Conservation (phyloP, 1,284 basidiomycete genomes). For the Takashimella koratensis region DNA sequence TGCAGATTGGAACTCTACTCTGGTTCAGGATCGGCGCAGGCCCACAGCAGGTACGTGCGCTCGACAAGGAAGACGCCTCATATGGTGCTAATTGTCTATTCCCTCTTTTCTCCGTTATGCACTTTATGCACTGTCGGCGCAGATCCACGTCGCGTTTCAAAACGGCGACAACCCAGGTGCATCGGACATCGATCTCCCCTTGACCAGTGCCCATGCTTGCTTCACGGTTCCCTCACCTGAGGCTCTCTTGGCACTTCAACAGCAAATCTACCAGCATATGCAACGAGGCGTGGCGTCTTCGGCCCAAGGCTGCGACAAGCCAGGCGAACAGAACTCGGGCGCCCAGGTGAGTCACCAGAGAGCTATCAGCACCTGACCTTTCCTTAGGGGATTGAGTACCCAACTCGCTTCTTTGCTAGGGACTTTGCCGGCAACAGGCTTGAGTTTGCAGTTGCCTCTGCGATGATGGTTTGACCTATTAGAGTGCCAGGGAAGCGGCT, state of each 20-base stretch:
- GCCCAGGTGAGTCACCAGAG: conserved; percentile 31
- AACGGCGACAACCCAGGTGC: conserved; percentile 1
- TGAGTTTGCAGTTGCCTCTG: conserved; percentile 28
- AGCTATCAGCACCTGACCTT: no score
- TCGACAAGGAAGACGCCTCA: no score
- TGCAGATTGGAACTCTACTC: conserved; percentile 30
- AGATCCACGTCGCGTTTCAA: conserved; percentile 41
- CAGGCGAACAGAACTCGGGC: conserved; percentile 40
- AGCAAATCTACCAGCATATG: conserved; percentile 34
- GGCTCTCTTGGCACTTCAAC: conserved; percentile 36
- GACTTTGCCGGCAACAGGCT: conserved; percentile 46
- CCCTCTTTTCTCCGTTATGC: no score
- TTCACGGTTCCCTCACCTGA: conserved; percentile 30
- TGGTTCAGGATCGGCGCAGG: conserved; percentile 42
- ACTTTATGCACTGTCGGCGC: background rate
- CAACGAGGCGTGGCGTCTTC: conserved; percentile 19
- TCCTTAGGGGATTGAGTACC: conserved; percentile 45
- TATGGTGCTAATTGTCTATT: no score
- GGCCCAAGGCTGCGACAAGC: conserved; percentile 34
- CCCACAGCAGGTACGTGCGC: conserved; percentile 36
- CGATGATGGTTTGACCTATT: background rate
- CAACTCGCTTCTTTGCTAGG: conserved; percentile 42
- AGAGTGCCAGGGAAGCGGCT: no score
- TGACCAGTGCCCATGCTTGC: conserved; percentile 41
- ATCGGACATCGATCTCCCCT: conserved; percentile 4